Evolutionary conservation across 441 rosid genomes (phyloP).

Genomic region (Hura crepitans): DNA sequence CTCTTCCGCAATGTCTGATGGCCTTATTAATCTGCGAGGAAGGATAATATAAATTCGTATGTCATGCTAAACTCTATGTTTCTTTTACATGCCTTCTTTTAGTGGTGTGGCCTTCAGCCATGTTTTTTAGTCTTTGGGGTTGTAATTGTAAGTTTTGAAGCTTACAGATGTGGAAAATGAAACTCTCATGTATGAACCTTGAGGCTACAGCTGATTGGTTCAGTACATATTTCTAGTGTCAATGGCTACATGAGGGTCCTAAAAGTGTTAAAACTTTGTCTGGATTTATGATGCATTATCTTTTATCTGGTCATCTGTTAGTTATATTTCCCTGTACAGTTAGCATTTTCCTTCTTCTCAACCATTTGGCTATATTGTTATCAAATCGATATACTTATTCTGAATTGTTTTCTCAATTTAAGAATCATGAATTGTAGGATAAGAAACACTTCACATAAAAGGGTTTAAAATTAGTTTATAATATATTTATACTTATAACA

Average conservation of each 20-base stretch:
- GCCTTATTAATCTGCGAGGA: slow-evolving; percentile 12
- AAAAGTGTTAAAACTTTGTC: neutral
- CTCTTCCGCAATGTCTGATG: neutral
- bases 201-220: neutral
- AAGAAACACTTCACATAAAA: no score
- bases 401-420: no score
- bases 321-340: neutral
- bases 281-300: neutral
- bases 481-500: no score
- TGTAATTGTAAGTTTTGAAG: neutral
- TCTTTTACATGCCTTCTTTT: neutral
- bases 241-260: slow-evolving; percentile 1
- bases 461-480: no score
- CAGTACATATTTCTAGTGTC: neutral
- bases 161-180: neutral
- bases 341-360: neutral
- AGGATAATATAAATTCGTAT: slow-evolving; percentile 20
- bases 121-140: slow-evolving; percentile 10
- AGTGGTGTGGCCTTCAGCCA: neutral
- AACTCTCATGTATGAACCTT: neutral
- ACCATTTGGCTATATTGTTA: neutral
- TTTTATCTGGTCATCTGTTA: neutral
- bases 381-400: no score
- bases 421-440: no score
- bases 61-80: slow-evolving; percentile 13